These are phyloP conservation scores for Rubroboletus pulcherrimus DNA, from an alignment of 768 basidiomycete species.

Conservation along the genomic window DNA sequence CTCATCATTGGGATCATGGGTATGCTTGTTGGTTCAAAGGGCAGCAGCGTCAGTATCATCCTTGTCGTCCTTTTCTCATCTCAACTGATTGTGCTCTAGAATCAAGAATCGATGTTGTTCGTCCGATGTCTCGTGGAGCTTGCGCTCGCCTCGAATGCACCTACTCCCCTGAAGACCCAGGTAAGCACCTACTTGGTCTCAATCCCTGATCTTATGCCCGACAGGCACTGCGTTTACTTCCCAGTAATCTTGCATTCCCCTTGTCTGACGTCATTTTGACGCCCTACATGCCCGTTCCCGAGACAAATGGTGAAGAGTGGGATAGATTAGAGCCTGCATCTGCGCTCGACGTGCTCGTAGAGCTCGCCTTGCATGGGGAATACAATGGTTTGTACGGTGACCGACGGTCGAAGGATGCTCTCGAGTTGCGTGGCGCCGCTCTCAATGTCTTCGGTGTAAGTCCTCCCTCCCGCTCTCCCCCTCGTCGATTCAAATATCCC, in stretches of 20 bases:
- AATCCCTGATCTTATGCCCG: slow-evolving; percentile 27
- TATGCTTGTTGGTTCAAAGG: slow-evolving; percentile 76
- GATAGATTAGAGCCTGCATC: slow-evolving; percentile 79
- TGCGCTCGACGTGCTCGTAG: slow-evolving; percentile 78
- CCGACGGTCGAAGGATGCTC: slow-evolving; percentile 58
- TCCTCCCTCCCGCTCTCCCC: not conserved
- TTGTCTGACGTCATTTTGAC: slow-evolving; percentile 66
- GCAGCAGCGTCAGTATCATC: slow-evolving; percentile 48
- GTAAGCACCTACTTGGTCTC: slow-evolving; percentile 34
- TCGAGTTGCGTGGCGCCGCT: slow-evolving; percentile 75
- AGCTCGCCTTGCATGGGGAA: slow-evolving; percentile 84
- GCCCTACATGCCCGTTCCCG: slow-evolving; percentile 72
- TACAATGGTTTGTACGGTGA: slow-evolving; percentile 64
- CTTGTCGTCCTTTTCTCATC: not conserved
- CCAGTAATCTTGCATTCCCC: slow-evolving; percentile 51
- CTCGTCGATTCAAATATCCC: not conserved
- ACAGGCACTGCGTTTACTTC: slow-evolving; percentile 59
- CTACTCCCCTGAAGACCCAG: slow-evolving; percentile 82
- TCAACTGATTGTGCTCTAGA: slow-evolving; percentile 34
- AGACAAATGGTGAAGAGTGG: slow-evolving; percentile 90
- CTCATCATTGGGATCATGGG: slow-evolving; percentile 83
- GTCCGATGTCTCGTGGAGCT: slow-evolving; percentile 83
- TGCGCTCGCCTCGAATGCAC: slow-evolving; percentile 91
- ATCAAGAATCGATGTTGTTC: slow-evolving; percentile 53
- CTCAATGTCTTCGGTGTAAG: slow-evolving; percentile 80